Percentiles rank a stretch among this genome's conserved stretches.
Evolutionary conservation across 164 flowering plant genomes (phyloP).

Genomic region (Nymphaea colorata): DNA sequence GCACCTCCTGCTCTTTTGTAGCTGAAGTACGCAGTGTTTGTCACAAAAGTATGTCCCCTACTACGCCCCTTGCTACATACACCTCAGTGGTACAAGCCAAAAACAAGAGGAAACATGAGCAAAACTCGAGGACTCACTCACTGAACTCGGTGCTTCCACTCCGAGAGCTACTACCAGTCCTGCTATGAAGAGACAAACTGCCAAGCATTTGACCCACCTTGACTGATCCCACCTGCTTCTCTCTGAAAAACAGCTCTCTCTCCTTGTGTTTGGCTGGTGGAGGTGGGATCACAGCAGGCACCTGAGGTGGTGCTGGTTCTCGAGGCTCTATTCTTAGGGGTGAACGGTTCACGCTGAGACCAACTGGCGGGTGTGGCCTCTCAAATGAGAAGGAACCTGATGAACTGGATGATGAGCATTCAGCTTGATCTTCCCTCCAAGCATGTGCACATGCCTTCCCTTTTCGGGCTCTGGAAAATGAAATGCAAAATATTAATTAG

Average conservation of each 20-base stretch:
- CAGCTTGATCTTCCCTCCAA: slow-evolving; percentile 38
- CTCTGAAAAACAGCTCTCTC: slow-evolving; percentile 81
- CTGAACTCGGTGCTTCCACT: slow-evolving; percentile 60
- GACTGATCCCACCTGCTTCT: slow-evolving; percentile 47
- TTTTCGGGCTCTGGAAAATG: slow-evolving; percentile 53
- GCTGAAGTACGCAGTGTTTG: neutral
- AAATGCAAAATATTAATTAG: too few relatives aligned
- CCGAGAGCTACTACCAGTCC: slow-evolving; percentile 61
- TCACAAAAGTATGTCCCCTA: neutral
- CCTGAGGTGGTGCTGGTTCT: neutral
- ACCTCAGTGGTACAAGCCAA: neutral
- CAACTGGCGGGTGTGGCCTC: neutral
- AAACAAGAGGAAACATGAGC: neutral
- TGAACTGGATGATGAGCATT: slow-evolving; percentile 24
- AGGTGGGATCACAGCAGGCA: slow-evolving; percentile 48
- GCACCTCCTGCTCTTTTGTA: neutral
- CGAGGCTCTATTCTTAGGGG: neutral
- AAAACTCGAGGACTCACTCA: slow-evolving; percentile 22
- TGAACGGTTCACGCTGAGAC: neutral
- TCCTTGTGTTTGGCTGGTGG: slow-evolving; percentile 86
- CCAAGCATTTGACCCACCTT: slow-evolving; percentile 30
- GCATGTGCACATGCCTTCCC: slow-evolving; percentile 75
- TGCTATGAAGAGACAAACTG: slow-evolving; percentile 63
- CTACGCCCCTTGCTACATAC: neutral
- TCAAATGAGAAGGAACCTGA: slow-evolving; percentile 18